phyloP scores from a whole-genome alignment of 306 rosid species.

The Prosopis cineraria region DNA sequence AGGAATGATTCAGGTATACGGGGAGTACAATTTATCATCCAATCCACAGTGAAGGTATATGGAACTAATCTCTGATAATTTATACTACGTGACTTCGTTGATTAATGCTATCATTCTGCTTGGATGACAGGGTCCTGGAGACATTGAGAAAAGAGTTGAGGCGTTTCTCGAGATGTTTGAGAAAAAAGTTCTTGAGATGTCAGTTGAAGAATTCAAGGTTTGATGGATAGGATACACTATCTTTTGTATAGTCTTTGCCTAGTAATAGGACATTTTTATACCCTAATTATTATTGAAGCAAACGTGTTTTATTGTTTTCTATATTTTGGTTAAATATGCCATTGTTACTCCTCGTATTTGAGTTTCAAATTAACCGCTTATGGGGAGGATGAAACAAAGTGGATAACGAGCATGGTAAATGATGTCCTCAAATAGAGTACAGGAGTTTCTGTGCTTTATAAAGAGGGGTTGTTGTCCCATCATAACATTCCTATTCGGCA shows the following conservation, averaged over 20 bases:
- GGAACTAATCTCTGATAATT: conserved; percentile 13
- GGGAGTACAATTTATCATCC: conserved; percentile 83
- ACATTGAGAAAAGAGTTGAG: conserved; percentile 77
- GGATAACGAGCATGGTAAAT: conserved; percentile 14
- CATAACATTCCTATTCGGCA: not conserved
- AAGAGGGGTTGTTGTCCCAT: not conserved
- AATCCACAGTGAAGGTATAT: conserved; percentile 84
- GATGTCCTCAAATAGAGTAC: not conserved
- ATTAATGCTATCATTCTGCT: conserved; percentile 30
- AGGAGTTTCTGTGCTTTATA: not conserved
- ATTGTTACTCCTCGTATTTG: conserved; percentile 19
- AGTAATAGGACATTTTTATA: not conserved
- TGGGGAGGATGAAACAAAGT: not conserved
- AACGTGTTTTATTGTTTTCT: conserved; percentile 6
- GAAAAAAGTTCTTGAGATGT: conserved; percentile 70
- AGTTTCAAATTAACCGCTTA: conserved; percentile 20
- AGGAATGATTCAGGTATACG: conserved; percentile 85
- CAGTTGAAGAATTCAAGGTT: conserved; percentile 88
- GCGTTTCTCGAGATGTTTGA: conserved; percentile 82
- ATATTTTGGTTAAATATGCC: conserved; percentile 26
- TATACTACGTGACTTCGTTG: conserved; percentile 10
- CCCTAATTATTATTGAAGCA: conserved; percentile 18
- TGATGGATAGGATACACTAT: conserved; percentile 29
- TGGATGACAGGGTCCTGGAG: conserved; percentile 70
- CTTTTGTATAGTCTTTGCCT: conserved; percentile 20